Base-by-base conservation (phyloP, 1,139 yeast genomes). In the Pichia sp. region DNA sequence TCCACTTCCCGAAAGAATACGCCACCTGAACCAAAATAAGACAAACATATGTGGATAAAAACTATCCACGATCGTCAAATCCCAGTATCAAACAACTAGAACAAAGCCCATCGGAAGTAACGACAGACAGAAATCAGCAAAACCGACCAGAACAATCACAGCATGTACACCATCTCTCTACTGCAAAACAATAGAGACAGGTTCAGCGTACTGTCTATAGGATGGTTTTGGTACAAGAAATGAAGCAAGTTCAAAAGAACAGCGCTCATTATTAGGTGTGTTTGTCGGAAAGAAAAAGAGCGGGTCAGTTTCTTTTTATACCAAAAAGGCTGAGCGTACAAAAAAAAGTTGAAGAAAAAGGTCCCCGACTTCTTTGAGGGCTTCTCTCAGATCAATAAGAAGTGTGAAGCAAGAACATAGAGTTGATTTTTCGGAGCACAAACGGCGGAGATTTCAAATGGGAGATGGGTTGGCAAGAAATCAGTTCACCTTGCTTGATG, bases 131-230 rank as follows among this genome's bases (percentile, higher is more conserved):
- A 34, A 31, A 30, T 44, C 41, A 49, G 32, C 16, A 36, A 52
- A 49, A n/a, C 23, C 30, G 26, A 36, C 38, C 26, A 40, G 40
- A 43, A 42, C 41, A 41, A 42, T 41, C 10, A 8, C 19, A 16
- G 45, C 13, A 11, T 47, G 54, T 34, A 49, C 45, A 50, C 11
- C 51, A 53, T 54, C 59, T 57, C 57, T 15, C 53, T 32, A 7
- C 31, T 16, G 29, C 30, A 30, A 29, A 47, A 23, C 48, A 41
- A 36, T 15, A 53, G 49, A 58, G 60, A 59, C 51, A 62, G 57
- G 57, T 57, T 47, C 61, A 60, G 64, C 70, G 70, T 66, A 67
- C 70, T 67, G 70, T 67, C 70, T 67, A 66, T 56, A 65, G 63
- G 67, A 67, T 61, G 69, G 70, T 61, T 63, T 59, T 57, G 67